Percentiles rank a stretch among this genome's conserved stretches.
Evolutionary conservation across 1,284 basidiomycete genomes (phyloP).

Genomic region (Rhodotorula sp.): DNA sequence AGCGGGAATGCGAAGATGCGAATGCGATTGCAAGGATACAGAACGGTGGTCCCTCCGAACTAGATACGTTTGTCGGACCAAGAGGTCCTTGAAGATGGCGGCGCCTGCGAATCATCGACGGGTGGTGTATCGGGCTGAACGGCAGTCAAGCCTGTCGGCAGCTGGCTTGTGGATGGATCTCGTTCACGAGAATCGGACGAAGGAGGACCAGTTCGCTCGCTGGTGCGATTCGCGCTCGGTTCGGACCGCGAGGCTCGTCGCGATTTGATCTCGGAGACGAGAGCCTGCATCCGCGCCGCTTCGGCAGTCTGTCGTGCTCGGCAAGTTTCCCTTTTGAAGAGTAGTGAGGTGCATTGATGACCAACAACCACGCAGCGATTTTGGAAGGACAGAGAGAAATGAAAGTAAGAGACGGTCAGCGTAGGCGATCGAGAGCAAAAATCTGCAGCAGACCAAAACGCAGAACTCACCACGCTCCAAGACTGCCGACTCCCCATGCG

Average conservation of each 20-base stretch:
- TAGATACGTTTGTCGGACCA: too few relatives aligned
- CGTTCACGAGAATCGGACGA: too few relatives aligned
- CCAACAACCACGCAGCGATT: not conserved
- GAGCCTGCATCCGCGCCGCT: constrained; percentile 32
- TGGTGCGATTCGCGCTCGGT: too few relatives aligned
- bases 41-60: too few relatives aligned
- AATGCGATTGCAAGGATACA: too few relatives aligned
- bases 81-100: too few relatives aligned
- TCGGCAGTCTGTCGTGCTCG: constrained; percentile 35
- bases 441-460: not conserved
- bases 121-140: too few relatives aligned
- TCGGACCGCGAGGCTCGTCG: constrained; percentile 10
- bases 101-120: too few relatives aligned
- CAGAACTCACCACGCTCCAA: constrained; percentile 37
- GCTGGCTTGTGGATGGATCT: too few relatives aligned
- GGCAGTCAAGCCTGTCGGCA: too few relatives aligned
- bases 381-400: not conserved
- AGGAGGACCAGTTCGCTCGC: too few relatives aligned
- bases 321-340: constrained; percentile 35
- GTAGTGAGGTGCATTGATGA: not conserved
- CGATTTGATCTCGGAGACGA: constrained; percentile 36
- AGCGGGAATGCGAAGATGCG: too few relatives aligned
- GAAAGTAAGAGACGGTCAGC: not conserved
- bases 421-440: not conserved
- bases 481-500: constrained; percentile 33